These are phyloP conservation scores for Phytopythium delawarense DNA, from an alignment of 352 stramenopile species.

Conservation along the genomic window DNA sequence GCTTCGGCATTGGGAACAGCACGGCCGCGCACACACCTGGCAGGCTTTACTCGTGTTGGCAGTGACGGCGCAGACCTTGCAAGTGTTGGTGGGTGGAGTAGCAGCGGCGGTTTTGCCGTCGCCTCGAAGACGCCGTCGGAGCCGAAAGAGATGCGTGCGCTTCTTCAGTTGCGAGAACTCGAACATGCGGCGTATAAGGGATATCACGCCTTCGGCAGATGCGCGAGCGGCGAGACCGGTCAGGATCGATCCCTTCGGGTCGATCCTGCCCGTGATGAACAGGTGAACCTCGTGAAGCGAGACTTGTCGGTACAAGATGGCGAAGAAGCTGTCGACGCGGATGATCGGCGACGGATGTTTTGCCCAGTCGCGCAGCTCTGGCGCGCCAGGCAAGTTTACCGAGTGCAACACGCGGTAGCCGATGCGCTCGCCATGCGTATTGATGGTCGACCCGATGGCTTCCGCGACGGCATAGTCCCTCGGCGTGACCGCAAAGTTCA, in stretches of 20 bases:
- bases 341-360: neutral
- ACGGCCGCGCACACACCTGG: neutral
- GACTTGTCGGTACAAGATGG: constrained; percentile 5
- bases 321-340: neutral
- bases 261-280: neutral
- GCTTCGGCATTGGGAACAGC: neutral
- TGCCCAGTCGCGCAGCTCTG: neutral
- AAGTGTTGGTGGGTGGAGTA: neutral
- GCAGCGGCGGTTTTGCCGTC: too few relatives aligned
- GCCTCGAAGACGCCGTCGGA: neutral
- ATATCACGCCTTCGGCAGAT: constrained; percentile 3
- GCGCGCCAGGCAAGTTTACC: neutral
- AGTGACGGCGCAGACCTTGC: neutral
- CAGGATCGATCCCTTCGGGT: constrained; percentile 1
- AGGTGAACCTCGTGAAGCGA: constrained; percentile 6
- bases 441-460: constrained; percentile 23
- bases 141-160: constrained; percentile 8
- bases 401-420: constrained; percentile 10
- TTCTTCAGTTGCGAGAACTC: constrained; percentile 13
- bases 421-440: constrained; percentile 3
- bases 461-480: constrained; percentile 54
- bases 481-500: neutral
- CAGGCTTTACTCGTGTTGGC: neutral
- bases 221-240: neutral
- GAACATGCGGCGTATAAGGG: neutral